Base-by-base conservation (phyloP, 192 early-diverging fungal species). In the Backusella luteola region DNA sequence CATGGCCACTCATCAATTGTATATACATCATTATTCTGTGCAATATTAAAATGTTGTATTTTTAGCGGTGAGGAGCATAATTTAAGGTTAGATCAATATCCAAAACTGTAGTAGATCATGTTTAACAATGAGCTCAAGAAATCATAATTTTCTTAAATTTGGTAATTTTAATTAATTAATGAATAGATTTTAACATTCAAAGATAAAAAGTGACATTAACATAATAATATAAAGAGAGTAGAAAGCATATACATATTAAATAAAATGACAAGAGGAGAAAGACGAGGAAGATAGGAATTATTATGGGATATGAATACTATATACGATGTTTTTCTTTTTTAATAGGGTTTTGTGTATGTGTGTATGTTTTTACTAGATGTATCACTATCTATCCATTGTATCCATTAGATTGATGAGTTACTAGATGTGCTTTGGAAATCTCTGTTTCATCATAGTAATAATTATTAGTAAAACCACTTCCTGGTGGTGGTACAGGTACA, bases 241-340 rank as follows among this genome's bases (percentile, higher is more conserved):
- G 53, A 63, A 63, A 63, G 56, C 56, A 63, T 63, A 63, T 63
- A 63, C 23, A 63, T 63, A 63, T 29, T 63, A 26, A 63, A 63
- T 12, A 63, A 11, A 59, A 3, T 59, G 23, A 59, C 23, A 59
- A 59, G 7, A 29, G 21, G 17, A 23, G 23, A 26, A 14, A 59
- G 56, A 59, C 8, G 23, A 63, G 26, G 56, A 14, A 29, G 21
- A 63, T 14, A 29, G 29, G 56, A 63, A 11, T 29, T 23, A 63
- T 63, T 29, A 29, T 11, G 56, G 53, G 26, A 29, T 63, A 63
- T 63, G 56, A 29, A 29, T 23, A 29, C 56, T 63, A 63, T 63
- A 21, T 63, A 63, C 56, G 56, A 29, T 63, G 56, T 63, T 63
- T 63, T 56, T 56, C 2, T 56, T 56, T 63, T 29, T 63, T 63